Evolutionary conservation across 1,284 basidiomycete species (phyloP).

Genomic region (Termitomyces sp.): DNA sequence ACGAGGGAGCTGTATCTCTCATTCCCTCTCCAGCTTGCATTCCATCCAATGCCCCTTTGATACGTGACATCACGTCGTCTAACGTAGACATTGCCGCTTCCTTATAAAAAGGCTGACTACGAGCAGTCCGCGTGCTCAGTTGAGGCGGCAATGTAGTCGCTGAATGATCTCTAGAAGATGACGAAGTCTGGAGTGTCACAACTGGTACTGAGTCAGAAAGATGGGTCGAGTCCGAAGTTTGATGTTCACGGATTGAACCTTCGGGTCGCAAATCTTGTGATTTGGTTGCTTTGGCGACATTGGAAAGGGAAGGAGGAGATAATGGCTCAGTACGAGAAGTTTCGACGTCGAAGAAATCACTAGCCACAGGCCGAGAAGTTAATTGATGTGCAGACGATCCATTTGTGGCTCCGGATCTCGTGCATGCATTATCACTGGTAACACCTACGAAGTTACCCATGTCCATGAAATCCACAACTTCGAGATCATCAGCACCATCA

Average conservation of each 20-base stretch:
- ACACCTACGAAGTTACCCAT: conserved; percentile 61
- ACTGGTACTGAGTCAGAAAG: neutral
- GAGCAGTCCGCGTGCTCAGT: conserved; percentile 19
- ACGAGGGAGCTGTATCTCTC: conserved; percentile 23
- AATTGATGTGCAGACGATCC: conserved; percentile 6
- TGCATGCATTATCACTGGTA: conserved; percentile 21
- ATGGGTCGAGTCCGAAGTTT: neutral
- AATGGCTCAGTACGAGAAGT: neutral
- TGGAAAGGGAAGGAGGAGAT: conserved; percentile 25
- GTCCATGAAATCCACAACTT: conserved; percentile 74
- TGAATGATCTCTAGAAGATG: conserved; percentile 8
- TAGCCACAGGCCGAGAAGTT: conserved; percentile 48
- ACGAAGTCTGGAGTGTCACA: neutral
- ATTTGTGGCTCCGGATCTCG: conserved; percentile 13
- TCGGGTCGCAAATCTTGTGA: conserved; percentile 5
- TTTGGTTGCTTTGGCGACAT: conserved; percentile 44
- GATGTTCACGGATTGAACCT: conserved; percentile 2
- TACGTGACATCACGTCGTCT: conserved; percentile 83
- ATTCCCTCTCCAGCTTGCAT: conserved; percentile 49
- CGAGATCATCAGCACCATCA: conserved; percentile 51
- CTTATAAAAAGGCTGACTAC: conserved; percentile 41
- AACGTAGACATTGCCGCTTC: conserved; percentile 72
- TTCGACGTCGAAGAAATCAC: conserved; percentile 63
- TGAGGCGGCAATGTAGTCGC: conserved; percentile 7
- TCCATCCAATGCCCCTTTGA: conserved; percentile 77